Base-by-base conservation (phyloP, 768 basidiomycete species). In the Suillus brevipes region DNA sequence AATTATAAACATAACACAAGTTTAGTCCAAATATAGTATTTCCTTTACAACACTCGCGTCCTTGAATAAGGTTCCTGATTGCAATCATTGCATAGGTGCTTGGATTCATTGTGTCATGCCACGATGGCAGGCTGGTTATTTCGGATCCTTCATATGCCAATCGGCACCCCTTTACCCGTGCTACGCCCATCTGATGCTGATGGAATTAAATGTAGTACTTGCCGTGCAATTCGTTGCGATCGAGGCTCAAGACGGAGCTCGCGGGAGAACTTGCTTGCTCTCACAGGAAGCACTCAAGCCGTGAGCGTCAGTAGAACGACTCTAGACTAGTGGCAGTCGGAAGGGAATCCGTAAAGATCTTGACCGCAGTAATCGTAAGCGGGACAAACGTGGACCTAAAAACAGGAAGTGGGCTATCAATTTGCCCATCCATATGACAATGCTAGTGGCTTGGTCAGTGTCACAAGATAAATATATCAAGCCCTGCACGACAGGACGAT, bases 351-450 rank as follows among this genome's bases (percentile, higher is more conserved):
- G 28, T 25, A 55, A 36, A 36, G 16, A 25, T 50, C 16, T 25
- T 47, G 23, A 28, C 53, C 38, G 25, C 28, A 62, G 50, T 47
- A 14, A 34, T 37, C 47, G 16, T 65, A 65, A 63, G 65, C 65
- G 65, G 53, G 63, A 66, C 45, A 64, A 66, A 66, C 65, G 57
- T 66, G 64, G 63, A 25, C 65, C 62, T 60, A 60, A 66, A 50
- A 60, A 45, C 36, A 52, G 36, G 50, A 42, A 49, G 6, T 50
- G 25, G 37, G 36, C 38, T 62, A 40, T 50, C 50, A 56, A 62
- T 62, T 62, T 62, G 42, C 28, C 60, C 60, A 31, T 50, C 7
- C 25, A 50, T 50, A 50, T 60, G 60, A 60, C 20, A 37, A 16
- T 61, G 45, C 31, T 13, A 52, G 34, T 18, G 6, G 37, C 37